These are phyloP conservation scores for Blastocystis sp. DNA, from an alignment of 352 stramenopile genomes.

Conservation along the genomic window DNA sequence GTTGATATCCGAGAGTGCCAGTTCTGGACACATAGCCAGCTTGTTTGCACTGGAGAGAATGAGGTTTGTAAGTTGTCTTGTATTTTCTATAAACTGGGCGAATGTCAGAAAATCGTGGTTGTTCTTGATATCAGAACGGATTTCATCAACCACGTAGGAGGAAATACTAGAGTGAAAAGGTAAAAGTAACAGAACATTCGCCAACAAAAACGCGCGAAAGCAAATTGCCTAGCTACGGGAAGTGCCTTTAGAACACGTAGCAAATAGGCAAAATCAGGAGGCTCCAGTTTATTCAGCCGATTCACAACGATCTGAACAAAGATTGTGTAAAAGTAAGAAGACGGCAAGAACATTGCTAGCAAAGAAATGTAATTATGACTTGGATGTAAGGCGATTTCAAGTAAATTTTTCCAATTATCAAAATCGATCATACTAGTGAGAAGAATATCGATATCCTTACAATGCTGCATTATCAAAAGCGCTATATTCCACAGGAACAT, in stretches of 20 bases:
- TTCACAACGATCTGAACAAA: constrained; percentile 55
- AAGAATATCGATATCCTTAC: not conserved
- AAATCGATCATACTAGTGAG: not conserved
- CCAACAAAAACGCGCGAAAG: constrained; percentile 55
- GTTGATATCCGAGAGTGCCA: not conserved
- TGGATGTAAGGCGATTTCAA: not conserved
- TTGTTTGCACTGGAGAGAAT: not conserved
- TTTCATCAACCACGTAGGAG: not conserved
- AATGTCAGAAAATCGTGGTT: not conserved
- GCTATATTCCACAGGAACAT: constrained; percentile 51
- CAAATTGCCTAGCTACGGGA: not conserved
- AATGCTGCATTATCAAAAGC: not conserved
- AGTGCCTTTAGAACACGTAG: not conserved
- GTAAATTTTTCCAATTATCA: constrained; percentile 7
- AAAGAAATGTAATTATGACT: not conserved
- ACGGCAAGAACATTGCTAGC: not conserved
- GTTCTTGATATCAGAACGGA: not conserved
- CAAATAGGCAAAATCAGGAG: not conserved
- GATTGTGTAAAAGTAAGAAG: constrained; percentile 42
- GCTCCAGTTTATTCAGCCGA: not conserved
- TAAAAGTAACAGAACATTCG: not conserved
- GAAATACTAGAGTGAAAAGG: not conserved
- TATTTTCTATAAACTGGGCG: constrained; percentile 19
- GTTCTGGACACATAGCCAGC: not conserved
- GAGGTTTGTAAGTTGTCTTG: not conserved